Evolutionary conservation across 2,329 filamentous ascomycete genomes (phyloP), one percentile per base, ranked within the genome.

Genomic region (Scedosporium boydii): DNA sequence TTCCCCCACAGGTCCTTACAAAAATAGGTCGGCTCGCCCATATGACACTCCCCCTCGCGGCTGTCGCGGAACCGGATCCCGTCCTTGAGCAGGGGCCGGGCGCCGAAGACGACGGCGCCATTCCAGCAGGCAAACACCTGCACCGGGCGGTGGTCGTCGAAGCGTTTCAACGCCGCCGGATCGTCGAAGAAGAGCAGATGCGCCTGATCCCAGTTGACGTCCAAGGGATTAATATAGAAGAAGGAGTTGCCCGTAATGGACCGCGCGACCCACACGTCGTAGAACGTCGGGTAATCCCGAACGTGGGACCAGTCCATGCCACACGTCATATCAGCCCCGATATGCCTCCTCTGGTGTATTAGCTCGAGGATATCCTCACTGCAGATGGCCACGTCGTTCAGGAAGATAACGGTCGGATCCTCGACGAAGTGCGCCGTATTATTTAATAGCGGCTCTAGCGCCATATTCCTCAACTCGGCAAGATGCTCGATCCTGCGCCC

Each of bases 111-210:
- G 0, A 75, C 75, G 0, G 78, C 81, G 2, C 84, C 84, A 63
- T 86, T 85, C 83, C 84, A 86, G 69, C 84, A 87, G 0, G 82
- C 70, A 63, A 83, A 86, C 0, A 85, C 83, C 68, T 86, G 84
- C 63, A 86, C 80, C 1, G 84, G 82, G 16, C 71, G 69, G 26
- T 73, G 68, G 0, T 65, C 64, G 0, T 65, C 59, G 61, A 76
- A 77, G 3, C 77, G 71, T 2, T 64, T 55, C 9, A 66, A 70
- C 2, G 77, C 70, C 0, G 68, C 69, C 0, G 70, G 67, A 38
- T 82, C 74, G 66, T 81, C 80, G 75, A 78, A 81, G 67, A 87
- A 85, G 3, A 85, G 70, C 59, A 82, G 75, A 74, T 76, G 76
- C 0, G 79, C 76, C 10, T 68, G 72, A 34, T 79, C 67, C 81